Conservation (phyloP, 805 yeast species). For the Candida coquimbonensis region DNA sequence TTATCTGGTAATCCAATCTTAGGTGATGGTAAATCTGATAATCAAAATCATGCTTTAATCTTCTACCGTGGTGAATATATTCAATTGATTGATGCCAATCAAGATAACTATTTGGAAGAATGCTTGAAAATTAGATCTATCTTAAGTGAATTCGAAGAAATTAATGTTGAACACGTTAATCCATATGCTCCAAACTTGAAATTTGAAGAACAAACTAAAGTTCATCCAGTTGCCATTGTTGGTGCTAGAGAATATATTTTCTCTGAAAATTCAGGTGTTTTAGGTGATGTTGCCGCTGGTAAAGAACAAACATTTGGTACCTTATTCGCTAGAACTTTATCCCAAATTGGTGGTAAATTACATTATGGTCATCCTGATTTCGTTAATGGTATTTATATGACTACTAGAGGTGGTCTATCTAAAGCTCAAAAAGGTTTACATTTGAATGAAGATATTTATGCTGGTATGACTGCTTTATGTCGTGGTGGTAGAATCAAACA, state of each 20-base stretch:
- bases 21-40: conserved; percentile 88
- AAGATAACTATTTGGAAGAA: conserved; percentile 80
- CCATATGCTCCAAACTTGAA: conserved; percentile 71
- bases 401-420: conserved; percentile 83
- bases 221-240: conserved; percentile 73
- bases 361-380: conserved; percentile 91
- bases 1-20: conserved; percentile 79
- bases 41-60: conserved; percentile 74
- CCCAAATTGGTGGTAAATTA: conserved; percentile 79
- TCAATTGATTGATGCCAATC: conserved; percentile 81
- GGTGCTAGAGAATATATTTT: conserved; percentile 86
- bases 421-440: conserved; percentile 84
- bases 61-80: conserved; percentile 82
- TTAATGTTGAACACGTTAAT: conserved; percentile 66
- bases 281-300: conserved; percentile 89
- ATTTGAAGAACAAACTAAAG: conserved; percentile 41
- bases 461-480: conserved; percentile 77
- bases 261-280: conserved; percentile 78
- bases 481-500: conserved; percentile 88
- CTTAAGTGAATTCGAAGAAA: conserved; percentile 77
- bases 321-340: conserved; percentile 72
- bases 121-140: conserved; percentile 78
- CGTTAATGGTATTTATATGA: conserved; percentile 67
- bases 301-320: conserved; percentile 89
- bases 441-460: conserved; percentile 82